Conservation (phyloP, 768 basidiomycete genomes). For the Pulveroboletus sp. region DNA sequence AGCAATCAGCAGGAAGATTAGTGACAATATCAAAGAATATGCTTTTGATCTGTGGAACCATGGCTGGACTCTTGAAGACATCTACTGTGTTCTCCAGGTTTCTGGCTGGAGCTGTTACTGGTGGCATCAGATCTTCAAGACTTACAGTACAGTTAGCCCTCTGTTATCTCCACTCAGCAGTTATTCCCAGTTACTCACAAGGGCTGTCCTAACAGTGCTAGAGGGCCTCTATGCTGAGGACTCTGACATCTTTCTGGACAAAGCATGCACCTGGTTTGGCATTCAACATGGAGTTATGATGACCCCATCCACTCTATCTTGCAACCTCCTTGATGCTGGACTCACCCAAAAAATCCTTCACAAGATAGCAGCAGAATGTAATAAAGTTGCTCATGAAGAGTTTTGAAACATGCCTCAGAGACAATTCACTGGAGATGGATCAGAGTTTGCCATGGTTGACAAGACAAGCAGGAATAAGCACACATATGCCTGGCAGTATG, state of each 20-base stretch:
- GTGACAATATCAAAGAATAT: not conserved
- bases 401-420: slow-evolving; percentile 2
- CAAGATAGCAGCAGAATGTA: slow-evolving; percentile 1
- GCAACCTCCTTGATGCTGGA: slow-evolving; percentile 11
- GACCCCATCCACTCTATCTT: slow-evolving; percentile 12
- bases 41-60: not conserved
- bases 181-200: not conserved
- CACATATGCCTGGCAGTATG: not conserved
- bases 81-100: not conserved
- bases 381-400: not conserved
- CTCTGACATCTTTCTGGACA: not conserved
- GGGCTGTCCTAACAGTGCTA: not conserved
- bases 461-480: not conserved
- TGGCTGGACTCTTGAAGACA: not conserved
- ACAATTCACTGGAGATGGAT: not conserved
- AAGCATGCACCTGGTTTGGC: slow-evolving; percentile 3
- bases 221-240: not conserved
- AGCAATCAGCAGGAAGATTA: no score
- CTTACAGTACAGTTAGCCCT: not conserved
- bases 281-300: slow-evolving; percentile 23
- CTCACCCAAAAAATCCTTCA: not conserved
- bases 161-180: not conserved
- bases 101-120: not conserved
- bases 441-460: slow-evolving; percentile 9
- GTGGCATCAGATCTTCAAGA: not conserved